These are phyloP conservation scores for Edaphochlamys debaryana DNA, from an alignment of 139 green algal species.

Conservation along the genomic window DNA sequence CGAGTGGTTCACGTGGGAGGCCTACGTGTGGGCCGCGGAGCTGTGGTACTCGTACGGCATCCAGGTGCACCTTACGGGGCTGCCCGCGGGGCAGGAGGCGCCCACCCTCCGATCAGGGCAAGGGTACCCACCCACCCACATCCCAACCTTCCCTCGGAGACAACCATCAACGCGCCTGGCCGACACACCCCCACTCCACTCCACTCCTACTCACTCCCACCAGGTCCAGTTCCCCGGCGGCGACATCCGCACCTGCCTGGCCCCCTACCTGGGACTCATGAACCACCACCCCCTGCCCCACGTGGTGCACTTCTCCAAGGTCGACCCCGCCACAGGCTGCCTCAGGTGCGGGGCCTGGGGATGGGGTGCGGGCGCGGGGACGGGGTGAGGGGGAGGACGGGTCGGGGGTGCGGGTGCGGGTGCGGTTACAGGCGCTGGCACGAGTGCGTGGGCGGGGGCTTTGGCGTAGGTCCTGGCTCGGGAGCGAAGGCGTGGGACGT, in stretches of 20 bases:
- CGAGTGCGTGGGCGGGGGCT: background rate
- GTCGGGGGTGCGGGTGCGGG: too few relatives aligned
- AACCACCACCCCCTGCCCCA: slow-evolving; percentile 82
- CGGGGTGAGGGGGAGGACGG: background rate
- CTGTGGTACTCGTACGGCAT: slow-evolving; percentile 84
- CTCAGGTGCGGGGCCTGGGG: slow-evolving; percentile 43
- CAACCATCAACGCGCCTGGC: too few relatives aligned
- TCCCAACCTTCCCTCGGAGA: too few relatives aligned
- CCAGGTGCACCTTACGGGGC: slow-evolving; percentile 58
- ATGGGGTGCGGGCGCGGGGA: background rate
- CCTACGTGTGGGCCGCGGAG: slow-evolving; percentile 78
- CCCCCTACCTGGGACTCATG: slow-evolving; percentile 72
- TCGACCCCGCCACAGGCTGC: slow-evolving; percentile 49
- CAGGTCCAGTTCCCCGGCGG: slow-evolving; percentile 61
- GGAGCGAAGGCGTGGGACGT: too few relatives aligned
- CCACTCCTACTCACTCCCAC: too few relatives aligned
- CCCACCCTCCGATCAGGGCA: too few relatives aligned
- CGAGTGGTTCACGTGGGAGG: slow-evolving; percentile 61
- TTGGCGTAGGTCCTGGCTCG: too few relatives aligned
- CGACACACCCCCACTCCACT: too few relatives aligned
- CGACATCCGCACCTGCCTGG: slow-evolving; percentile 63
- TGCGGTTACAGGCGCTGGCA: background rate
- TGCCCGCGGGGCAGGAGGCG: too few relatives aligned
- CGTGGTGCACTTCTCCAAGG: slow-evolving; percentile 71
- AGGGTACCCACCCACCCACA: too few relatives aligned